Percentiles rank a stretch among this genome's conserved stretches.
Evolutionary conservation across 495 filamentous ascomycete species (phyloP).

Genomic region (Neurospora terricola): DNA sequence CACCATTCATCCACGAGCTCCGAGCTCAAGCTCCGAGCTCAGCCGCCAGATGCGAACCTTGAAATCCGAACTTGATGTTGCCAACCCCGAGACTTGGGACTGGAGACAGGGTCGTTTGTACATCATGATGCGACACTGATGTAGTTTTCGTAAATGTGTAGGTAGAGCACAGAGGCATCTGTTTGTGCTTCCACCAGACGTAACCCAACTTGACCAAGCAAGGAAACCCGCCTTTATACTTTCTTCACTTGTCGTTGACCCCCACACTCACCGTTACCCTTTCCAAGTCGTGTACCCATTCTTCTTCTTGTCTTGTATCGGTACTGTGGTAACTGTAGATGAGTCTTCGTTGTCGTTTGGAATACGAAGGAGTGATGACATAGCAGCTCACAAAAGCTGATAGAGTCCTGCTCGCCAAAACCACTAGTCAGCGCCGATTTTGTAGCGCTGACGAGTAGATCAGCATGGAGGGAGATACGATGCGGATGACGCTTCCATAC

Average conservation of each 20-base stretch:
- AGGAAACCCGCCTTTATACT: neutral
- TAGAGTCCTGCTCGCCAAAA: neutral
- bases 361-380: neutral
- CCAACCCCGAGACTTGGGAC: too few relatives aligned
- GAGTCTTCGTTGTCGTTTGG: neutral
- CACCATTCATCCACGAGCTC: neutral
- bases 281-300: neutral
- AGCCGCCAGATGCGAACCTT: neutral
- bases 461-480: too few relatives aligned
- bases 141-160: too few relatives aligned
- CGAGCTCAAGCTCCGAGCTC: neutral
- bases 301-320: neutral
- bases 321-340: neutral
- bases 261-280: neutral
- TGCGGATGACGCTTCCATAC: neutral
- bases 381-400: neutral
- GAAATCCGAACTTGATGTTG: neutral
- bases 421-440: too few relatives aligned
- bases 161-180: neutral
- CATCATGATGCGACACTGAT: too few relatives aligned
- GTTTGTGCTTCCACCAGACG: neutral
- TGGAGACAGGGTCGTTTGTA: too few relatives aligned
- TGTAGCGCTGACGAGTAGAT: too few relatives aligned
- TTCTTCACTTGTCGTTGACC: neutral
- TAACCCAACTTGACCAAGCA: neutral